phyloP scores from a whole-genome alignment of 2,329 filamentous ascomycete genomes.

The Fusarium illudens region DNA sequence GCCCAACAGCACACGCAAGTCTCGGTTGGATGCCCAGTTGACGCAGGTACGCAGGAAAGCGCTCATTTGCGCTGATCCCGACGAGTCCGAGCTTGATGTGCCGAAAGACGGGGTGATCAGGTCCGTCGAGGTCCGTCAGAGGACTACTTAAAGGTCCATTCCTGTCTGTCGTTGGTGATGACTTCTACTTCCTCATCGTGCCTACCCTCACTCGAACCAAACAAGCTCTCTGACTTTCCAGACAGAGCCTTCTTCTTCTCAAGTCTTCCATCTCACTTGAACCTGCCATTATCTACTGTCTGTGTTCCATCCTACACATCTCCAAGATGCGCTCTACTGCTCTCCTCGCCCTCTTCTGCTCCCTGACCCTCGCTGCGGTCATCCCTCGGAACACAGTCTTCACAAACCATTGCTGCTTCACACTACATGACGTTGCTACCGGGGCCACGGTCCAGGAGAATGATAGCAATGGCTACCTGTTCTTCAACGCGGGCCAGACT shows the following conservation, averaged over 20 bases:
- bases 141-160: slow-evolving; percentile 18
- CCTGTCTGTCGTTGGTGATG: slow-evolving; percentile 1
- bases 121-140: not conserved
- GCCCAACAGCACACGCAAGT: slow-evolving; percentile 31
- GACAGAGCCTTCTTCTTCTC: not conserved
- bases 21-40: slow-evolving; percentile 25
- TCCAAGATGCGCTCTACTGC: slow-evolving; percentile 33
- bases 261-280: not conserved
- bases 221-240: not conserved
- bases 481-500: slow-evolving; percentile 36
- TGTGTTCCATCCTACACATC: not conserved
- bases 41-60: not conserved
- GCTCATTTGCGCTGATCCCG: slow-evolving; percentile 30
- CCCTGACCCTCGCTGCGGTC: slow-evolving; percentile 34
- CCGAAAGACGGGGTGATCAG: not conserved
- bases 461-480: slow-evolving; percentile 37
- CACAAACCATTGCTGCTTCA: slow-evolving; percentile 45
- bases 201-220: not conserved
- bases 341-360: slow-evolving; percentile 32
- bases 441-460: slow-evolving; percentile 42
- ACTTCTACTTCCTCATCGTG: not conserved
- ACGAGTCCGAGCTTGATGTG: slow-evolving; percentile 6
- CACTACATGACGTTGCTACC: slow-evolving; percentile 39
- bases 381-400: slow-evolving; percentile 35
- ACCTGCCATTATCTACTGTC: not conserved